A percentile compares a stretch with the other conserved stretches of the same genome.
phyloP scores from a whole-genome alignment of 768 basidiomycete species.

The Amanita pallidorosea region DNA sequence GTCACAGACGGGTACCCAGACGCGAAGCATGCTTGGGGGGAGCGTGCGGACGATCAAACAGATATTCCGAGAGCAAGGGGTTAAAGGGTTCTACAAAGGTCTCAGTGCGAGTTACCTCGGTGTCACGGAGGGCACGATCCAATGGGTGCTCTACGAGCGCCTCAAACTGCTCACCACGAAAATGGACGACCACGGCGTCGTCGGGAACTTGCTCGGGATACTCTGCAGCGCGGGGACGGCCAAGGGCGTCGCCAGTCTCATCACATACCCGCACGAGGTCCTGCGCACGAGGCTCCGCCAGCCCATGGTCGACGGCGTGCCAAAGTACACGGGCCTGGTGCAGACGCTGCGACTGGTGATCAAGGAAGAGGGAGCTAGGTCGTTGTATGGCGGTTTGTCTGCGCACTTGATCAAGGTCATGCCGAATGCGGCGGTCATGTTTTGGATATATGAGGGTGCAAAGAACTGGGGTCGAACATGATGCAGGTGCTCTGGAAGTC shows the following conservation, averaged over 20 bases:
- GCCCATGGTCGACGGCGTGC: too few relatives aligned
- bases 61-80: constrained; percentile 74
- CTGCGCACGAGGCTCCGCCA: constrained; percentile 46
- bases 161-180: constrained; percentile 60
- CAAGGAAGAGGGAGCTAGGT: constrained; percentile 79
- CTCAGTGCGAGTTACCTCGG: constrained; percentile 92
- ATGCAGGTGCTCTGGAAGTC: too few relatives aligned
- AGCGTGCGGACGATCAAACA: constrained; percentile 54
- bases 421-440: too few relatives aligned
- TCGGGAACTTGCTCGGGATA: constrained; percentile 68
- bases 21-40: constrained; percentile 30
- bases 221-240: constrained; percentile 86
- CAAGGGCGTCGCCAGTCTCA: constrained; percentile 86
- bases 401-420: constrained; percentile 78
- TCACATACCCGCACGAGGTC: constrained; percentile 98
- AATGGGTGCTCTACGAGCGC: constrained; percentile 95
- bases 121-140: constrained; percentile 92
- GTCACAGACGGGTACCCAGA: constrained; percentile 13
- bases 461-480: too few relatives aligned
- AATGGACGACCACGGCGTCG: constrained; percentile 44
- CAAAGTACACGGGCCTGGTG: too few relatives aligned
- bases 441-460: too few relatives aligned
- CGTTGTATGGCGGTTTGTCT: constrained; percentile 84
- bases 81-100: constrained; percentile 89
- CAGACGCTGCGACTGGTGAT: constrained; percentile 19